Percentiles rank a stretch among this genome's conserved stretches.
These are phyloP conservation scores for Coccomyxa sp. DNA, from an alignment of 139 green algal genomes.

Conservation along the genomic window DNA sequence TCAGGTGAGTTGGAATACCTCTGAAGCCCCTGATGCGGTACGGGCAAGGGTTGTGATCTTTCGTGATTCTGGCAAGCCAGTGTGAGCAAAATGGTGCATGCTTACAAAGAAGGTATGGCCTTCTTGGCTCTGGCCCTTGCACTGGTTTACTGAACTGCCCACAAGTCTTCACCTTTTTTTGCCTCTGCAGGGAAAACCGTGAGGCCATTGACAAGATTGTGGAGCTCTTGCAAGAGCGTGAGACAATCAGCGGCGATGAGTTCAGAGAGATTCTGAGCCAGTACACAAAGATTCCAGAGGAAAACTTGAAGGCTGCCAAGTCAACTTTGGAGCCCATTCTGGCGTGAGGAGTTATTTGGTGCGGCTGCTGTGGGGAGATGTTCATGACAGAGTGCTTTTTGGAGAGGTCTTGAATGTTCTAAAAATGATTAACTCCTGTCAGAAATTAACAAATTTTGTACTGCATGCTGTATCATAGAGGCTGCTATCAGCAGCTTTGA, in stretches of 20 bases:
- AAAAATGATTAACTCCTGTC: too few species aligned
- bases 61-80: background rate
- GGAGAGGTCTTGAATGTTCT: too few species aligned
- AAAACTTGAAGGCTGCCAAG: constrained; percentile 58
- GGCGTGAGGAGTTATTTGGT: background rate
- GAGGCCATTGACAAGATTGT: constrained; percentile 91
- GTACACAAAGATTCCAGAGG: constrained; percentile 76
- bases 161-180: background rate
- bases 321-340: constrained; percentile 3
- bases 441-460: too few species aligned
- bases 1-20: constrained; percentile 30
- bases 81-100: too few species aligned
- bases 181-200: constrained; percentile 64
- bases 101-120: too few species aligned
- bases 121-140: too few species aligned
- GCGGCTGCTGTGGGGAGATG: too few species aligned
- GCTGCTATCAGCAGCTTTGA: too few species aligned
- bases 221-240: constrained; percentile 92
- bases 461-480: too few species aligned
- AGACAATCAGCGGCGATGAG: constrained; percentile 92
- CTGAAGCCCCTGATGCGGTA: background rate
- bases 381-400: too few species aligned
- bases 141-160: too few species aligned
- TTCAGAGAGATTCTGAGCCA: constrained; percentile 84
- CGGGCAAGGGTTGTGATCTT: background rate